These are phyloP conservation scores for Cordyceps cicadae DNA, from an alignment of 2,329 filamentous ascomycete species.

Conservation along the genomic window DNA sequence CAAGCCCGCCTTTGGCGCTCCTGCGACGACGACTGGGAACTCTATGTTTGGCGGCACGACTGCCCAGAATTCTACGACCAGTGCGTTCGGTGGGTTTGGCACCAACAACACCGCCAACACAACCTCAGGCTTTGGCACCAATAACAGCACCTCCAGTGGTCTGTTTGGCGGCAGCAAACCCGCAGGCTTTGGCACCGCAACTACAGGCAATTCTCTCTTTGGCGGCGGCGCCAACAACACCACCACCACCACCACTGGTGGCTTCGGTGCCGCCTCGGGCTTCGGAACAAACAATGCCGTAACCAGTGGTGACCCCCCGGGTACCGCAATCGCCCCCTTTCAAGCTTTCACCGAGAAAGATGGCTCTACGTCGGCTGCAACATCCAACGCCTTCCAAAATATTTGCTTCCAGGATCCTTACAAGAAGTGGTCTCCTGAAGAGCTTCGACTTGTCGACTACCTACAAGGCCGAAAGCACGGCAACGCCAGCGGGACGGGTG, in stretches of 20 bases:
- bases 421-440: slow-evolving; percentile 84
- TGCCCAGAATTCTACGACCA: slow-evolving; percentile 28
- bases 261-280: slow-evolving; percentile 30
- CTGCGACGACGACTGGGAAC: slow-evolving; percentile 29
- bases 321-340: slow-evolving; percentile 64
- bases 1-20: slow-evolving; percentile 46
- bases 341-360: slow-evolving; percentile 67
- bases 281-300: slow-evolving; percentile 31
- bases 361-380: slow-evolving; percentile 39
- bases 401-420: slow-evolving; percentile 72
- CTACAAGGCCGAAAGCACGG: slow-evolving; percentile 76
- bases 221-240: slow-evolving; percentile 28
- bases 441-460: slow-evolving; percentile 79
- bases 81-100: slow-evolving; percentile 35
- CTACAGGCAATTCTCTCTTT: slow-evolving; percentile 37
- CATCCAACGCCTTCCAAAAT: slow-evolving; percentile 64
- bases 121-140: slow-evolving; percentile 33
- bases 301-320: slow-evolving; percentile 52
- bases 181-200: slow-evolving; percentile 39
- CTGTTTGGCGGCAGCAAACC: slow-evolving; percentile 47
- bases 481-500: slow-evolving; percentile 74
- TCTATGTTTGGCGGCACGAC: slow-evolving; percentile 38
- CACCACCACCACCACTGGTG: slow-evolving; percentile 20
- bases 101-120: slow-evolving; percentile 25
- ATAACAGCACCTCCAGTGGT: slow-evolving; percentile 27